Percentiles rank a stretch among this genome's conserved stretches.
Conservation (phyloP, 2,329 filamentous ascomycete species). For the Penicillium aurantiogriseum region DNA sequence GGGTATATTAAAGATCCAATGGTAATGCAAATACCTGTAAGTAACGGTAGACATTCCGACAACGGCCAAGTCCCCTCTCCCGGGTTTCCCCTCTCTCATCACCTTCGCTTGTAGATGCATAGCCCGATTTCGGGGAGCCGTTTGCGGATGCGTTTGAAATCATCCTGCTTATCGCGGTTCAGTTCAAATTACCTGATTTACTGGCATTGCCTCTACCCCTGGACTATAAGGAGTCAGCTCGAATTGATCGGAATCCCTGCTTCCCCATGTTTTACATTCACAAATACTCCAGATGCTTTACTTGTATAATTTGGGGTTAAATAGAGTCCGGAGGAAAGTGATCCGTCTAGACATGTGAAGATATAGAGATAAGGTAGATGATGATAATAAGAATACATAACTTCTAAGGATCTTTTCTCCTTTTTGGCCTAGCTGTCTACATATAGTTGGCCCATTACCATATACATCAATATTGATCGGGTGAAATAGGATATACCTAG, state of each 20-base stretch:
- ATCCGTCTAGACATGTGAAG: slow-evolving; percentile 15
- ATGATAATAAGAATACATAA: slow-evolving; percentile 25
- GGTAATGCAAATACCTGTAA: slow-evolving; percentile 12
- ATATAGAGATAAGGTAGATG: slow-evolving; percentile 10
- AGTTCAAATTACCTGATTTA: background rate
- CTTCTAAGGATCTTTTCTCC: slow-evolving; percentile 13
- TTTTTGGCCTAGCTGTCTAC: slow-evolving; percentile 13
- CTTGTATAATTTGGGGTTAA: background rate
- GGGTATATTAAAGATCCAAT: background rate
- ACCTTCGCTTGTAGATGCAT: background rate
- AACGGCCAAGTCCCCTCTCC: slow-evolving; percentile 31
- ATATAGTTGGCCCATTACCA: too few relatives aligned
- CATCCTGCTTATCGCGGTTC: slow-evolving; percentile 25
- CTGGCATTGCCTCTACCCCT: background rate
- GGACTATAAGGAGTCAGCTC: background rate
- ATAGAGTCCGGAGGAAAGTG: slow-evolving; percentile 2
- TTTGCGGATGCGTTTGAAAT: slow-evolving; percentile 20
- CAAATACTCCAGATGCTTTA: background rate
- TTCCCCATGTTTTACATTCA: background rate
- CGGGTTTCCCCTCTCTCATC: slow-evolving; percentile 19
- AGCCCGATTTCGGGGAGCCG: slow-evolving; percentile 32
- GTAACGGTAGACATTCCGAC: slow-evolving; percentile 27
- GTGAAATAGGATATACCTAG: background rate
- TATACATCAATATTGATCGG: background rate
- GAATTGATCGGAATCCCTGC: background rate